Base-by-base conservation (phyloP, 2,329 filamentous ascomycete genomes). In the Clarireedia homoeocarpa region DNA sequence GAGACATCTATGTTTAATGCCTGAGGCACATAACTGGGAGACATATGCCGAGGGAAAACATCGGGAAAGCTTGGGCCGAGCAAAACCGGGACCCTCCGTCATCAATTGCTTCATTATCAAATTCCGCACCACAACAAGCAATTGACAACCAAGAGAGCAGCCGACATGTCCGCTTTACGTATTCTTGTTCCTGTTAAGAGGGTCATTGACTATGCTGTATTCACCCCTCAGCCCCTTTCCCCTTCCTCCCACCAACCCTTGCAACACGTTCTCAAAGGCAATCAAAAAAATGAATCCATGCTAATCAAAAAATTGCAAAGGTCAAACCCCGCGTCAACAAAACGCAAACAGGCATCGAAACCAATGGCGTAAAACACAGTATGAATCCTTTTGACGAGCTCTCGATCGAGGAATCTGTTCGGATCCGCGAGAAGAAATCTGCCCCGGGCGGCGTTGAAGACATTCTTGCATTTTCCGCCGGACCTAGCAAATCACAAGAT, bases 351-450 rank as follows among this genome's bases (percentile, higher is more conserved):
- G 92, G 84, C 70, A 87, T 99, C 74, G 92, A 96, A 75, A 96
- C 89, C 55, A 80, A 86, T 62, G 89, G 89, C 65, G 91, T 97
- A 69, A 97, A 97, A 76, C 92, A 97, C 81, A 91, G 86, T 71
- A 92, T 99, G 83, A 99, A 97, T 80, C 94, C 94, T 20, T 99
- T 99, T 75, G 94, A 99, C 78, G 94, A 99, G 74, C 88, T 99
- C 69, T 95, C 91, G 45, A 85, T 99, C 72, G 94, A 99, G 76
- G 94, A 97, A 77, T 89, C 91, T 51, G 89, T 96, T 51, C 90
- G 89, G 42, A 87, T 99, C 70, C 91, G 94, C 72, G 92, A 97
- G 73, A 88, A 89, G 77, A 88, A 89, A 73, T 73, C 75, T 55
- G 83, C 83, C 17, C 80, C 84, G 17, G 77, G 81, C 62, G 85